Evolutionary conservation across 1,139 yeast genomes (phyloP), one percentile per base, ranked within the genome.

Genomic region (Blastobotrys illinoisensis): DNA sequence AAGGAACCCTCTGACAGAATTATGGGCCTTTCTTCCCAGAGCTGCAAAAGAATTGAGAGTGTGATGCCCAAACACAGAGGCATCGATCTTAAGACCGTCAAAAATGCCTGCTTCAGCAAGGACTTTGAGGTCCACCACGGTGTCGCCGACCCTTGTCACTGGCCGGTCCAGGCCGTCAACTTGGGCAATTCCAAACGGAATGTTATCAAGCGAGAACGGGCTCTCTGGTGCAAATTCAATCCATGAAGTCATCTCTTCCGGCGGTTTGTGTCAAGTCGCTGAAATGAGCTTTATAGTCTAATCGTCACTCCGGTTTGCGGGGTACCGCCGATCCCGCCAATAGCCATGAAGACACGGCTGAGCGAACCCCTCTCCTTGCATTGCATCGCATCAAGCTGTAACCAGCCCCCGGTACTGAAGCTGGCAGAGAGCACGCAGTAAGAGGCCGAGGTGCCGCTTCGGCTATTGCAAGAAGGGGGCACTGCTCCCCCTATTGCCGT

Each of bases 11-110:
- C 66, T 50, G n/a, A 61, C 61, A 20, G 28, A 47, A 2, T 51
- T 48, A 48, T 61, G 64, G n/a, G 49, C 54, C 14, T 49, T 46
- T n/a, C 58, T 45, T 14, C 67, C 67, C 11, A 63, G 55, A 1
- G 56, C 59, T 4, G 67, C 67, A 53, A 64, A 63, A 5, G 50
- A 56, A 48, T 64, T 64, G 44, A 63, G 56, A 7, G 60, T 51
- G n/a, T 49, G 44, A 40, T 52, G 43, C 19, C 49, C 45, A 53
- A 58, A 56, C 24, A 56, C 60, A 5, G 47, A 51, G 44, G 47
- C 40, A 36, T 51, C 54, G 13, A 46, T 23, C 45, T 44, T 51
- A 19, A 52, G 48, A 14, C 23, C 32, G 16, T 49, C 47, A 45
- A 61, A 59, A 16, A 64, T 64, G 2, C 59, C 63, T 9, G 13